Base-by-base conservation (phyloP, 371 early-diverging fungal species). In the Mucor circinelloides region DNA sequence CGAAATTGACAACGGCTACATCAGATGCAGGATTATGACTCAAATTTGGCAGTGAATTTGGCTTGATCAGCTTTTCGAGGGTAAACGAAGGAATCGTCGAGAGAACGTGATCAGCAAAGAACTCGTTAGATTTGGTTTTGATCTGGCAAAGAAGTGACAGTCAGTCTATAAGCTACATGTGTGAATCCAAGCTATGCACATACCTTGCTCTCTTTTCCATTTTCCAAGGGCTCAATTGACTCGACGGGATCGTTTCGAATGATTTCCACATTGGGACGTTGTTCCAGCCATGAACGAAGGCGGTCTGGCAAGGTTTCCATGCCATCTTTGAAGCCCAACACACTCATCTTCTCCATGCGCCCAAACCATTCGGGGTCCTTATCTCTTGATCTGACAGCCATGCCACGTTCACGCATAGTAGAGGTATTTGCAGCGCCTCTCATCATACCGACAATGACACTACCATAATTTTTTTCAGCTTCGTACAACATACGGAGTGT, bases 1-100 rank as follows among this genome's bases (percentile, higher is more conserved):
- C 87, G 15, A 96, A 73, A 64, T 96, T 96, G n/a, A 94, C 94
- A 4, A 95, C 95, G 0, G 90, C 96, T 0, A 97, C 96, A 65
- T 89, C 87, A 2, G 88, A 90, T n/a, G 81, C 77, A 2, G 90
- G 89, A 52, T 91, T 94, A 23, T 87, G 52, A n/a, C 63, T 66
- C 3, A 86, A 74, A 62, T 84, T 75, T 4, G 83, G 87, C 27
- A 78, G 50, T 32, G 32, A 38, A 0, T 58, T 23, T 4, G 57
- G 38, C 30, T 63, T 52, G 25, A 88, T 60, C 12, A 90, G 64
- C 27, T 30, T 32, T 5, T 81, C 68, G 12, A 90, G 74, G 6
- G 62, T 60, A 34, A 63, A 72, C 4, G 89, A 76, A 12, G 95
- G 92, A 13, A 94, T 58, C 0, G 95, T 83, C 30, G 90, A 88